phyloP scores from a whole-genome alignment of 441 rosid species.

The Hypseocharis bilobata region DNA sequence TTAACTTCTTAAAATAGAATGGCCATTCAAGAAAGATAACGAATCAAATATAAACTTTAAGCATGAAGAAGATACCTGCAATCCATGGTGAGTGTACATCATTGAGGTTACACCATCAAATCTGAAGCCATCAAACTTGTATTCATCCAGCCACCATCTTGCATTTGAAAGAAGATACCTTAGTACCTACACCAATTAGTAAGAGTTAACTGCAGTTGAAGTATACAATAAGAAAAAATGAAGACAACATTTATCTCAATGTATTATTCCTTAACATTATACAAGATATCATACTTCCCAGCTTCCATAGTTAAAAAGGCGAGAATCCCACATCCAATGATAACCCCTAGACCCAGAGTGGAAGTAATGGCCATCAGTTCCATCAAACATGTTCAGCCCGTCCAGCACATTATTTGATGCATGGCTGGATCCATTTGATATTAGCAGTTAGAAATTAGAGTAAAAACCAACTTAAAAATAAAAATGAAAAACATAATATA shows the following conservation, averaged over 20 bases:
- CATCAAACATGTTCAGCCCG: conserved; percentile 94
- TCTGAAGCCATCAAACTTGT: conserved; percentile 91
- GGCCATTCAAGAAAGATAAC: not conserved
- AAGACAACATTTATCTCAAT: conserved; percentile 6
- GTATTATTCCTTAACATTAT: conserved; percentile 6
- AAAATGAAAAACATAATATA: not conserved
- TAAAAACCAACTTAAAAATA: not conserved
- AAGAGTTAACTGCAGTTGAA: conserved; percentile 9
- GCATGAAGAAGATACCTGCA: conserved; percentile 41
- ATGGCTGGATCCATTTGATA: conserved; percentile 46
- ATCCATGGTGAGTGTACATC: conserved; percentile 97
- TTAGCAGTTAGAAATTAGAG: conserved; percentile 19
- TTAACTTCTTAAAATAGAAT: too few relatives aligned
- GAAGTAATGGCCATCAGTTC: conserved; percentile 88
- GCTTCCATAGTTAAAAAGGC: conserved; percentile 91
- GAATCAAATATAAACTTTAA: conserved; percentile 5
- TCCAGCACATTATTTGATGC: conserved; percentile 83
- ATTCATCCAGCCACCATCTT: conserved; percentile 98
- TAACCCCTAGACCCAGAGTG: conserved; percentile 79
- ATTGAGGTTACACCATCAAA: conserved; percentile 98
- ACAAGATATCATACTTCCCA: conserved; percentile 65
- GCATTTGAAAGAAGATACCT: conserved; percentile 92
- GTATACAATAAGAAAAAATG: not conserved
- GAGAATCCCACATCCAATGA: conserved; percentile 99
- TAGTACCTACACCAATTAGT: conserved; percentile 49